Percentiles rank a stretch among this genome's conserved stretches.
Evolutionary conservation across 192 early-diverging fungal species (phyloP).

Genomic region (Coemansia asiatica): DNA sequence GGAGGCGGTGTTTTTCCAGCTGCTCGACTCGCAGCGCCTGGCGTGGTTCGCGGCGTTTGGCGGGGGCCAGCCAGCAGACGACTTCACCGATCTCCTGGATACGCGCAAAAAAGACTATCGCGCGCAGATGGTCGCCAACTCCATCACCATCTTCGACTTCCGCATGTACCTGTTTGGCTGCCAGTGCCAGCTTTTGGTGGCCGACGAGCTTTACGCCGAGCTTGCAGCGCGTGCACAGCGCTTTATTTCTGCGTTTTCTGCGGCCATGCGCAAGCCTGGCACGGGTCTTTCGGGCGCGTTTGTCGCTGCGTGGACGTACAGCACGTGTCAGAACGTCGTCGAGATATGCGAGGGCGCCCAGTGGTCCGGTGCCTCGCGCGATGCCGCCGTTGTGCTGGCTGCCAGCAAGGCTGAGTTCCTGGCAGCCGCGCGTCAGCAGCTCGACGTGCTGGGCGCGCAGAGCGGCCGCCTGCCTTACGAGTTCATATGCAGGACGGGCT

Average conservation of each 20-base stretch:
- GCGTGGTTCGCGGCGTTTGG: slow-evolving; percentile 96
- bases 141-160: slow-evolving; percentile 93
- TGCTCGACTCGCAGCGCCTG: slow-evolving; percentile 76
- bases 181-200: slow-evolving; percentile 79
- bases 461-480: slow-evolving; percentile 15
- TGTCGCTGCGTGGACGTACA: slow-evolving; percentile 50
- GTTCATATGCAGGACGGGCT: no score
- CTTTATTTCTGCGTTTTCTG: slow-evolving; percentile 35
- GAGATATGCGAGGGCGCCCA: slow-evolving; percentile 51
- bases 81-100: slow-evolving; percentile 80
- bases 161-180: slow-evolving; percentile 92
- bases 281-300: slow-evolving; percentile 41
- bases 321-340: slow-evolving; percentile 49
- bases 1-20: slow-evolving; percentile 92
- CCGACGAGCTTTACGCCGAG: slow-evolving; percentile 56
- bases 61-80: slow-evolving; percentile 80
- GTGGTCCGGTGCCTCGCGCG: slow-evolving; percentile 1
- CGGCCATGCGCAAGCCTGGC: slow-evolving; percentile 36
- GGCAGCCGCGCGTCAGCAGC: slow-evolving; percentile 41
- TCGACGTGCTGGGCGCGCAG: slow-evolving; percentile 47
- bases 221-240: slow-evolving; percentile 38
- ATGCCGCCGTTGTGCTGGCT: slow-evolving; percentile 16
- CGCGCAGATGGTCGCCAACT: slow-evolving; percentile 86
- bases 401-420: slow-evolving; percentile 54
- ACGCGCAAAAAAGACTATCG: slow-evolving; percentile 78